Evolutionary conservation across 2,329 filamentous ascomycete species (phyloP).

Genomic region (Clonostachys solani): DNA sequence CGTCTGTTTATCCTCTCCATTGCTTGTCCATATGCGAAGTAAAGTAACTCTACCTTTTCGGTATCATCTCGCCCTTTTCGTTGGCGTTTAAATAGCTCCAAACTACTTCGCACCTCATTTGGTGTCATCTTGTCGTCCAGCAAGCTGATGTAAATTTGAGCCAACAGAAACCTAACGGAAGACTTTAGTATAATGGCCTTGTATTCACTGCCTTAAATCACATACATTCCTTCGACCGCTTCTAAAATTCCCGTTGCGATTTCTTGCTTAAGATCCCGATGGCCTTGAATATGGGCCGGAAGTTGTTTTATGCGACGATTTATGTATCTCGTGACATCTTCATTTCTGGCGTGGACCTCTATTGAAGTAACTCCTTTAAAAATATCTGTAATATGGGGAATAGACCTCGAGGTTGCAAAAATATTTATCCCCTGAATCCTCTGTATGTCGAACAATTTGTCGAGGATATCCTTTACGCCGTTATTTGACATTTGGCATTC

Average conservation of each 20-base stretch:
- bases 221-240: slow-evolving; percentile 10
- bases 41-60: too few species aligned
- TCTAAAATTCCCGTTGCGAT: slow-evolving; percentile 2
- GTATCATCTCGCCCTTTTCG: too few species aligned
- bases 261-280: not conserved
- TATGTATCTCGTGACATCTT: slow-evolving; percentile 9
- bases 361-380: slow-evolving; percentile 1
- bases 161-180: too few species aligned
- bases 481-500: slow-evolving; percentile 5
- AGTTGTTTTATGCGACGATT: not conserved
- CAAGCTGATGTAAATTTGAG: too few species aligned
- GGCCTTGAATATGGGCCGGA: not conserved
- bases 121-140: too few species aligned
- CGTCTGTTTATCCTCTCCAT: slow-evolving; percentile 35
- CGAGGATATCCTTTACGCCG: not conserved
- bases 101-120: too few species aligned
- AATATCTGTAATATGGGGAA: slow-evolving; percentile 2
- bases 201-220: too few species aligned
- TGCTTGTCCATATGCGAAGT: slow-evolving; percentile 30
- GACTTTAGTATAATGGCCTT: too few species aligned
- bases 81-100: too few species aligned
- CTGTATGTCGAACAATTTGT: slow-evolving; percentile 2
- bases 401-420: slow-evolving; percentile 14
- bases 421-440: slow-evolving; percentile 1
- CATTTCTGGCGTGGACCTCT: slow-evolving; percentile 7